Base-by-base conservation (phyloP, 2,329 filamentous ascomycete species). In the Fusarium drepaniforme region DNA sequence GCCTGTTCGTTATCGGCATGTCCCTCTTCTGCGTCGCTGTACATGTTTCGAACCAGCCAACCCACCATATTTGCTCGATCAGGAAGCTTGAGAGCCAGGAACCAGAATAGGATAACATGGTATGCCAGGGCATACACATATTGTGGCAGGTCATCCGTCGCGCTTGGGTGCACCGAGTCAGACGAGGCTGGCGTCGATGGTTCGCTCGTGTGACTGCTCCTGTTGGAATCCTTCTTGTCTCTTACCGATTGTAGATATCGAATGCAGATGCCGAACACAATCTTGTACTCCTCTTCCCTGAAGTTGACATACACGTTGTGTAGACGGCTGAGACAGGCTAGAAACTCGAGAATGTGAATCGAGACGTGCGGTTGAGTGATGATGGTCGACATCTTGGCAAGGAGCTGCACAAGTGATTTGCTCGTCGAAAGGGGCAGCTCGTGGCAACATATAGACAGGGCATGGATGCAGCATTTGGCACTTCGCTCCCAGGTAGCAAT, bases 61-160 rank as follows among this genome's bases (percentile, higher is more conserved):
- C 92, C 91, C 62, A 98, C 95, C 75, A 97, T 93, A 71, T 91
- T 94, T 38, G 93, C 90, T 61, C 97, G 92, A 80, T 98, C 95
- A 42, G 93, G 90, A 62, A 98, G 88, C 79, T 95, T 96, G 77
- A 99, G 83, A 1, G 95, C 94, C 76, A 99, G 88, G 81, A 98
- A 99, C 97, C 97, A 99, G 81, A 97, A 98, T 2, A 95, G 93
- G 75, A 99, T 96, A 77, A 98, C 95, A 81, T 98, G 96, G 81
- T 98, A 98, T 11, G 96, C 96, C 63, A 98, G 86, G 2, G 95
- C 94, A 82, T 97, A 97, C 30, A 99, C 94, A 81, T 99, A 99
- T 82, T 97, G 94, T 6, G 96, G 95, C 60, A 98, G 87, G 75
- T 97, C 94, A 71, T 97, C 93, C 9, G 92, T 82, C 5, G 80